Conservation (phyloP, 177 flowering plant species). For the Vitis hybrid region DNA sequence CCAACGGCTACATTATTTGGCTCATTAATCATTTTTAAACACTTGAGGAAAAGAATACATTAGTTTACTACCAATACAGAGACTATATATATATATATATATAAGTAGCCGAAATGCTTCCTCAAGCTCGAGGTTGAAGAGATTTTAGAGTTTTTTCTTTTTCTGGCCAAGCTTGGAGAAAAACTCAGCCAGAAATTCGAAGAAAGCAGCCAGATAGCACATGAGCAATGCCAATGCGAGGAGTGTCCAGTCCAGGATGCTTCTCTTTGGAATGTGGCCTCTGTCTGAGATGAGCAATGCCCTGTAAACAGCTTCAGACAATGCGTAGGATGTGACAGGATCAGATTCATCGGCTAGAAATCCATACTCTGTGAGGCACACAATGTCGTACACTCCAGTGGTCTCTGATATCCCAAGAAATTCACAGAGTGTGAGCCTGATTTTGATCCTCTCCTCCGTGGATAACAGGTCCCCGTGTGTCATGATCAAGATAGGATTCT, state of each 20-base stretch:
- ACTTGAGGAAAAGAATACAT: no score
- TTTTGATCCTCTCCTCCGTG: conserved; percentile 58
- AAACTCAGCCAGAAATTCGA: conserved; percentile 39
- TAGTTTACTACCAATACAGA: no score
- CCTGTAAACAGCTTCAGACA: conserved; percentile 57
- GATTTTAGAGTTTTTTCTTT: conserved; percentile 4
- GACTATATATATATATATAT: no score
- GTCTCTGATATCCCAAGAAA: conserved; percentile 55
- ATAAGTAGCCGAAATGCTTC: no score
- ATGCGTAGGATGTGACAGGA: conserved; percentile 60
- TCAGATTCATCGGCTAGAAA: conserved; percentile 60
- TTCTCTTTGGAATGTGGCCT: conserved; percentile 43
- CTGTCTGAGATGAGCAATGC: conserved; percentile 55
- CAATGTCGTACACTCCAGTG: conserved; percentile 63
- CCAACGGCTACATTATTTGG: no score
- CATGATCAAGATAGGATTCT: conserved; percentile 65
- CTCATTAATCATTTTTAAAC: no score
- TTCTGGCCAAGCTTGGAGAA: conserved; percentile 29
- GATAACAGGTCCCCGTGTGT: conserved; percentile 70
- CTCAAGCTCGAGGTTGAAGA: no score
- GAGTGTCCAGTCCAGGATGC: conserved; percentile 33
- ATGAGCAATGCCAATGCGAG: conserved; percentile 33
- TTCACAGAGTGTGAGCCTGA: conserved; percentile 56
- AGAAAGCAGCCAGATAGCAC: conserved; percentile 37
- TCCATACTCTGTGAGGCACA: conserved; percentile 69